Conservation (phyloP, 208 protist species). For the Leptomonas seymouri region DNA sequence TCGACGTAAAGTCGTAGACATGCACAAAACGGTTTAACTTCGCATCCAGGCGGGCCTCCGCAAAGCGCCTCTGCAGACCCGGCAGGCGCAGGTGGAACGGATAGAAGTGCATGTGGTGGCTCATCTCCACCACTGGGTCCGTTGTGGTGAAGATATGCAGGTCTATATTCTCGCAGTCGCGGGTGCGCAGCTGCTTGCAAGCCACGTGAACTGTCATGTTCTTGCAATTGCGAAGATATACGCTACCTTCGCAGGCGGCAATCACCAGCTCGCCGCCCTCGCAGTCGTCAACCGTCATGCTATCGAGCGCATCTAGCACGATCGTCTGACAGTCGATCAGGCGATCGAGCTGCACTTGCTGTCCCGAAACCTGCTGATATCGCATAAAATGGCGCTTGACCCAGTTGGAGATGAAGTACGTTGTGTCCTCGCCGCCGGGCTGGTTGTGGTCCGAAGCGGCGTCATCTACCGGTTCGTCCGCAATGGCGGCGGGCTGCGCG, state of each 20-base stretch:
- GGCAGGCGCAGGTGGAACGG: slow-evolving; percentile 86
- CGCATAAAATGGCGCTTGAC: slow-evolving; percentile 64
- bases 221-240: slow-evolving; percentile 94
- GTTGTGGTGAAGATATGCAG: slow-evolving; percentile 90
- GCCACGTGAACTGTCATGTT: slow-evolving; percentile 91
- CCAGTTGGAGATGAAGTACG: slow-evolving; percentile 89
- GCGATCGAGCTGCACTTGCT: slow-evolving; percentile 91
- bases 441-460: slow-evolving; percentile 32
- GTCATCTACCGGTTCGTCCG: slow-evolving; percentile 14
- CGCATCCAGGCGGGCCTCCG: slow-evolving; percentile 64
- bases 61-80: slow-evolving; percentile 56
- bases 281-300: slow-evolving; percentile 93
- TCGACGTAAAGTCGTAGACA: slow-evolving; percentile 93
- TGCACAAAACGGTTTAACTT: slow-evolving; percentile 87
- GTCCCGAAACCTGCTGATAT: slow-evolving; percentile 69
- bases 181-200: slow-evolving; percentile 92
- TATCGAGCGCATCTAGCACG: slow-evolving; percentile 88
- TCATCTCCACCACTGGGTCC: slow-evolving; percentile 92
- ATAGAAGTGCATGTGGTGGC: slow-evolving; percentile 82
- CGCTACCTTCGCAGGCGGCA: slow-evolving; percentile 89
- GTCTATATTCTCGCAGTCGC: slow-evolving; percentile 86
- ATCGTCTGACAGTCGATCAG: slow-evolving; percentile 84
- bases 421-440: slow-evolving; percentile 67
- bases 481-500: neutral
- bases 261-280: slow-evolving; percentile 92